Conservation (phyloP, 495 filamentous ascomycete genomes). For the Talaromyces nanjingensis region DNA sequence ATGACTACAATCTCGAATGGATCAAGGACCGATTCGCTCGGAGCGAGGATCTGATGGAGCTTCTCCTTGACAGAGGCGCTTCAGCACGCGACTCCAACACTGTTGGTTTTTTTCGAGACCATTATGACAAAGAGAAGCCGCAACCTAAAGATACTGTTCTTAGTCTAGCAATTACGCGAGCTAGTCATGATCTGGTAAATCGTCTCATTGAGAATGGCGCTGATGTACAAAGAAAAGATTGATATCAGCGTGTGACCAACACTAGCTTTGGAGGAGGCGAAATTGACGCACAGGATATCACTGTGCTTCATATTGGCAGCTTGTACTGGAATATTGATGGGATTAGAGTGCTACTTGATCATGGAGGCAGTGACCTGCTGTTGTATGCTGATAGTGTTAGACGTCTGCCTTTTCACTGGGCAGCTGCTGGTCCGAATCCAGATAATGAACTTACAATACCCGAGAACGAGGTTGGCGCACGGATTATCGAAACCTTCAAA, state of each 20-base stretch:
- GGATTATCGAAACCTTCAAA: slow-evolving; percentile 9
- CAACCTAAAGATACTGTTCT: slow-evolving; percentile 10
- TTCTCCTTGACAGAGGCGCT: slow-evolving; percentile 12
- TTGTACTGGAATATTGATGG: slow-evolving; percentile 11
- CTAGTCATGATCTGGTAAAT: slow-evolving; percentile 7
- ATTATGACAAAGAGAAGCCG: background rate
- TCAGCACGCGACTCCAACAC: slow-evolving; percentile 9
- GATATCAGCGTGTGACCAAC: background rate
- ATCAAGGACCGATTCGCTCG: slow-evolving; percentile 8
- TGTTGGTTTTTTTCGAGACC: background rate
- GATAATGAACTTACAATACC: background rate
- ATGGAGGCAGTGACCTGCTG: slow-evolving; percentile 8
- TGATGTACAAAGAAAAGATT: slow-evolving; percentile 9
- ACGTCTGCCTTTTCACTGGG: slow-evolving; percentile 14
- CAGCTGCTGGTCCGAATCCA: slow-evolving; percentile 8
- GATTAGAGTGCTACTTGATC: slow-evolving; percentile 11
- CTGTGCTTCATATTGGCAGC: slow-evolving; percentile 12
- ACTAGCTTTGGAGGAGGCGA: background rate
- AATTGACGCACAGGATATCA: slow-evolving; percentile 7
- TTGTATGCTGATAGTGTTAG: slow-evolving; percentile 12
- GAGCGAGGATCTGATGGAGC: slow-evolving; percentile 11
- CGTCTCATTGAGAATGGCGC: slow-evolving; percentile 13
- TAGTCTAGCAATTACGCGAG: slow-evolving; percentile 5
- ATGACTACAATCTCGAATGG: background rate
- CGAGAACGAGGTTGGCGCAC: slow-evolving; percentile 3